phyloP scores from a whole-genome alignment of 148 eudicot species.

The Euryodendron excelsum region DNA sequence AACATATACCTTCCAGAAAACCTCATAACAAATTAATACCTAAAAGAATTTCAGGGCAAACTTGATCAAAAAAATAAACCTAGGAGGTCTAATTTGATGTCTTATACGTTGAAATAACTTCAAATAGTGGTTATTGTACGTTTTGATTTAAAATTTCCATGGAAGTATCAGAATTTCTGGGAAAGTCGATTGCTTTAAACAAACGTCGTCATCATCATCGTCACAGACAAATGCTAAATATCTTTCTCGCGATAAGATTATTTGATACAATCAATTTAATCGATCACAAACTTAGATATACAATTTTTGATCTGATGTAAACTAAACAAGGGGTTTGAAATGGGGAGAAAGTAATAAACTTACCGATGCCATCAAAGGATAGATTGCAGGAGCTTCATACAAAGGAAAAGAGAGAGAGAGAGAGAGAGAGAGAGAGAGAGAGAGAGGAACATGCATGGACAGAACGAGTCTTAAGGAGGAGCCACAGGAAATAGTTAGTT shows the following conservation, averaged over 20 bases:
- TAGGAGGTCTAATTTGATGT: neutral
- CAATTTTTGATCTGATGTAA: neutral
- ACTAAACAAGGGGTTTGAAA: neutral
- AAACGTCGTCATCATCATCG: neutral
- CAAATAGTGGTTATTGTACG: neutral
- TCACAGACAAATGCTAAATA: neutral
- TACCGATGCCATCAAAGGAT: slow-evolving; percentile 41
- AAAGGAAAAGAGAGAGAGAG: neutral
- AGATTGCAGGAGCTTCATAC: slow-evolving; percentile 12
- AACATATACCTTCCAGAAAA: neutral
- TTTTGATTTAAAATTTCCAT: neutral
- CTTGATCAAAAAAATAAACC: neutral
- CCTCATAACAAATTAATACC: neutral
- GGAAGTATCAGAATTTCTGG: neutral
- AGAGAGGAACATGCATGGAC: neutral
- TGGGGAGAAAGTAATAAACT: slow-evolving; percentile 10
- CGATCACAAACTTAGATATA: neutral
- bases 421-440: slow-evolving; percentile 10
- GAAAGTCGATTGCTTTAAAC: neutral
- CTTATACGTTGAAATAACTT: neutral
- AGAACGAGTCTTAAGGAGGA: slow-evolving; percentile 18
- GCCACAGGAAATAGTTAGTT: neutral
- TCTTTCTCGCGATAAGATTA: neutral
- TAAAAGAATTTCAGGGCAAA: neutral
- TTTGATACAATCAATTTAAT: neutral